phyloP scores from a whole-genome alignment of 495 filamentous ascomycete species.

The Penicillium steckii region DNA sequence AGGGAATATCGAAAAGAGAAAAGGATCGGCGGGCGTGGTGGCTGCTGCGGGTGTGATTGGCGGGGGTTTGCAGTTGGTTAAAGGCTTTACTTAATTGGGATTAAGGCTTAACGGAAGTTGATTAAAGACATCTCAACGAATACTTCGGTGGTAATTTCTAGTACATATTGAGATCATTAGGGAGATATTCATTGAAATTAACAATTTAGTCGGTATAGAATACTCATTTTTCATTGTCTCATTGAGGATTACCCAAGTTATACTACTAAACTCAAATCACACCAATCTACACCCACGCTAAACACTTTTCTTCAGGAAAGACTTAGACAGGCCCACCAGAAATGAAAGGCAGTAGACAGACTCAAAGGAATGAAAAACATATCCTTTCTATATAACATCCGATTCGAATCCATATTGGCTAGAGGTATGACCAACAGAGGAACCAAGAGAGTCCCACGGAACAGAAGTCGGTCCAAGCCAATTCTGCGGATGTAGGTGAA shows the following conservation, averaged over 20 bases:
- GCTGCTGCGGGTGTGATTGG: slow-evolving; percentile 3
- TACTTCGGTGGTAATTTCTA: too few species aligned
- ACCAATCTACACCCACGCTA: not conserved
- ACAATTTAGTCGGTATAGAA: too few species aligned
- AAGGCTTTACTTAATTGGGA: too few species aligned
- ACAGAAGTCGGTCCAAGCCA: slow-evolving; percentile 36
- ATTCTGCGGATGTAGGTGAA: slow-evolving; percentile 36
- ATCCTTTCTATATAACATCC: not conserved
- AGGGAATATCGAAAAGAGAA: not conserved
- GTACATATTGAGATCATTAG: too few species aligned
- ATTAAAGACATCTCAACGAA: too few species aligned
- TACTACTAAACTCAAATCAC: not conserved
- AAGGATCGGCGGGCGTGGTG: slow-evolving; percentile 1
- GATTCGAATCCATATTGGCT: slow-evolving; percentile 14
- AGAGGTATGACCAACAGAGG: slow-evolving; percentile 6
- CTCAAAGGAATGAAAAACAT: not conserved
- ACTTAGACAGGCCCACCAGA: not conserved
- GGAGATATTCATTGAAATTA: too few species aligned
- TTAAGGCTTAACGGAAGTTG: too few species aligned
- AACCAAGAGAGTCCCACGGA: slow-evolving; percentile 31
- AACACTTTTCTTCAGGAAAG: too few species aligned
- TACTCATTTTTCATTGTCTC: slow-evolving; percentile 16
- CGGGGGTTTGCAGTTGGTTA: not conserved
- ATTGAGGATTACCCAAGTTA: not conserved
- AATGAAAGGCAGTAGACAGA: not conserved